Evolutionary conservation across 805 yeast genomes (phyloP), one percentile per base, ranked within the genome.

Genomic region (Yamadazyma phyllophila): DNA sequence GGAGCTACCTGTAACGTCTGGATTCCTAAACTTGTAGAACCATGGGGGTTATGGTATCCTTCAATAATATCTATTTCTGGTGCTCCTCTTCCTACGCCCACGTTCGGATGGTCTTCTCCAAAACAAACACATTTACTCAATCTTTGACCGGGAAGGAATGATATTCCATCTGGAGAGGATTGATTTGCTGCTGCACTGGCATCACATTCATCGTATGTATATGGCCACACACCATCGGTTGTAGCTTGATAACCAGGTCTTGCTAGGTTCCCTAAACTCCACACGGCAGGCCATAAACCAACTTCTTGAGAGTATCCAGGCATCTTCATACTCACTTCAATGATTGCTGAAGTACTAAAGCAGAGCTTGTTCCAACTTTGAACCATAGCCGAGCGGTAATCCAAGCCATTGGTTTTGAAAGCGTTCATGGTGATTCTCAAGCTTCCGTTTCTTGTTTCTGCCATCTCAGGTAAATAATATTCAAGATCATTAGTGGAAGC

Each of bases 1-100:
- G 76, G 74, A 4, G 76, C 74, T n/a, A 69, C 61, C 47, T 72
- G 74, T 39, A 62, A 53, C 1, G 77, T 68, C 51, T 71, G 76
- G 11, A 73, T 58, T 12, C 57, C 57, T 46, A 50, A 33, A 37
- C 44, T 34, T 20, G 43, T 47, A 36, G 45, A 26, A 15, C 50
- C 56, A 38, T 51, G 43, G 16, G 53, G 49, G 40, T 57, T 48
- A 40, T 46, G 51, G 17, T 32, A 44, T 14, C 57, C 61, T 46
- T 60, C 64, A 30, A 58, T 45, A 14, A 56, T 51, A 51, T 60
- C 64, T 26, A 59, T 53, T 40, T 55, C 60, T 2, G 72, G 72
- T 0, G 72, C 73, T 10, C 73, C 73, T 44, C 73, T 57, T 2
- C 67, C 73, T 9, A 53, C 52, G 2, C 73, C 73, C 4, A 54